Evolutionary conservation across 2,329 filamentous ascomycete genomes (phyloP), one percentile per base, ranked within the genome.

Genomic region (Aspergillus terreus): DNA sequence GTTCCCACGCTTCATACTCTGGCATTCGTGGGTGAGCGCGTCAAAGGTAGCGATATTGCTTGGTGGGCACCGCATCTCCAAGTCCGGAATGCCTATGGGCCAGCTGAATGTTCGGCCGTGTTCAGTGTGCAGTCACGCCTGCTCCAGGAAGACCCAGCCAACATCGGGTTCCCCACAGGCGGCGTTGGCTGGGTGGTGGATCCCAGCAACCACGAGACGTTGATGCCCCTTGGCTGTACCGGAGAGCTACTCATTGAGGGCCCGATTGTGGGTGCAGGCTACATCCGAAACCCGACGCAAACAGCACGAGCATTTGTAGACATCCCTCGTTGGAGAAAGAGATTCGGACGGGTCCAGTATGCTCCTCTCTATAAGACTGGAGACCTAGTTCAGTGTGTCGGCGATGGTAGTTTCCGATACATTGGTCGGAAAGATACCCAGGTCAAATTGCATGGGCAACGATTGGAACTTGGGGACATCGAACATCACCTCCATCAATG

Each of bases 1-100:
- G 63, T 77, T 1, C 68, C 70, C 5, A 64, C 50, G 9, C 33
- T 50, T n/a, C 27, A 45, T 15, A 27, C 25, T n/a, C n/a, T 50
- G 21, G 21, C 30, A 3, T 38, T 50, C 15, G 42, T 44, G 10
- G 48, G 48, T 3, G 48, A 50, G 27, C 15, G 32, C 3, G 43
- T 50, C 19, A n/a, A 11, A 32, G 30, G 9, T 17, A 15, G 43
- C n/a, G 48, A 50, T 41, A 27, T 50, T 6, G 23, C 19, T 4
- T 42, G 41, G 4, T 50, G 48, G 48, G 71, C 75, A 41, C 71
- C 66, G 15, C 32, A 45, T 23, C 19, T 44, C n/a, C 19, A 36
- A 11, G 42, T 50, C 11, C 49, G 42, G 2, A 50, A 45, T 7
- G 48, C 35, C n/a, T 50, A 50, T 4, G 48, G 48, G 2, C 48